phyloP scores from a whole-genome alignment of 257 asterid genomes.

The Capsicum rhomboideum region DNA sequence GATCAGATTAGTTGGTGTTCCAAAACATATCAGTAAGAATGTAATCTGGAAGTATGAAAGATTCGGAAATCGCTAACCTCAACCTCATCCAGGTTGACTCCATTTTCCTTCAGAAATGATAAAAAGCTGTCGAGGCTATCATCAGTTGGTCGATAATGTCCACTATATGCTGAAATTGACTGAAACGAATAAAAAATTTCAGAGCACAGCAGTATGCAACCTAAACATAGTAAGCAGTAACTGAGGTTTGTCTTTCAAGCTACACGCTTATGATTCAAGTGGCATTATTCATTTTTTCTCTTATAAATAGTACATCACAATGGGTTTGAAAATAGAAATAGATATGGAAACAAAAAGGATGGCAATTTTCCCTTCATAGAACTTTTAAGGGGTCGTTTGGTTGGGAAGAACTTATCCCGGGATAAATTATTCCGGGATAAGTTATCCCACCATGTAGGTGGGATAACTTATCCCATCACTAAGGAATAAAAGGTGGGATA shows the following conservation, averaged over 20 bases:
- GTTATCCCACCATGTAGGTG: too few relatives aligned
- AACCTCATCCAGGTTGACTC: slow-evolving; percentile 55
- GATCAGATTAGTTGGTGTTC: neutral
- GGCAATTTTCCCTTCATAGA: neutral
- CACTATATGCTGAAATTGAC: slow-evolving; percentile 92
- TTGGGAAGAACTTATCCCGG: too few relatives aligned
- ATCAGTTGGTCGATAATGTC: slow-evolving; percentile 93
- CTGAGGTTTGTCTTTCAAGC: neutral
- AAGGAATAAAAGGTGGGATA: too few relatives aligned
- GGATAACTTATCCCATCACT: too few relatives aligned
- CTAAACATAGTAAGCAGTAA: neutral
- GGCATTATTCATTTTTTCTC: too few relatives aligned
- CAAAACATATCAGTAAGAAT: neutral
- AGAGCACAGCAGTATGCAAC: neutral
- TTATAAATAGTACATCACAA: neutral
- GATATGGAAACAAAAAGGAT: neutral
- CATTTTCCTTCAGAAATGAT: slow-evolving; percentile 59
- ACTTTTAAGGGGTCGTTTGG: too few relatives aligned
- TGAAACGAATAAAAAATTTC: slow-evolving; percentile 23
- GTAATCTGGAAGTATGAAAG: neutral
- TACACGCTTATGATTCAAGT: neutral
- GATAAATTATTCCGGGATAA: too few relatives aligned
- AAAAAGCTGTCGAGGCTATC: slow-evolving; percentile 58
- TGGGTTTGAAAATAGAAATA: neutral
- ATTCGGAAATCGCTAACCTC: slow-evolving; percentile 43